A percentile compares a stretch with the other conserved stretches of the same genome.
Conservation (phyloP, 2,329 filamentous ascomycete genomes). For the Aspergillus neoniger region DNA sequence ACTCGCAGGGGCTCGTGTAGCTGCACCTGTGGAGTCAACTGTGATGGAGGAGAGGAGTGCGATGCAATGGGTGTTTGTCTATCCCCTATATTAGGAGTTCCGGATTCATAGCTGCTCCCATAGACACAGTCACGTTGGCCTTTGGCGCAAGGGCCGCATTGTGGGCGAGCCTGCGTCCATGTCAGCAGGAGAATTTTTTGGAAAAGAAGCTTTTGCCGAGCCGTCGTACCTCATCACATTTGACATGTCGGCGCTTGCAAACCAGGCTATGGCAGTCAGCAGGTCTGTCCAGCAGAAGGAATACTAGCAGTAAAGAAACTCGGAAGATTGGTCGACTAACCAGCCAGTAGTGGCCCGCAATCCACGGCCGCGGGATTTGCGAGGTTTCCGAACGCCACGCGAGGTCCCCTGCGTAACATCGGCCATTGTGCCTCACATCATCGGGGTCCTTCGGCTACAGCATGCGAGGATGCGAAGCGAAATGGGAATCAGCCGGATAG, state of each 20-base stretch:
- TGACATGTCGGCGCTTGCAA: constrained; percentile 34
- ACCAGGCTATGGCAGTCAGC: constrained; percentile 23
- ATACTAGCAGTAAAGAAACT: constrained; percentile 7
- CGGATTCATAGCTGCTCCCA: neutral
- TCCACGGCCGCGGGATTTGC: constrained; percentile 32
- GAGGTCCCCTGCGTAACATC: constrained; percentile 11
- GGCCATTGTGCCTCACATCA: constrained; percentile 13
- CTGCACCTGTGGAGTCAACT: neutral
- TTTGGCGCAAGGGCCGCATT: constrained; percentile 32
- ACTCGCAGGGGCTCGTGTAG: constrained; percentile 22
- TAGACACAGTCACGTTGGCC: constrained; percentile 30
- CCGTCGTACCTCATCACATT: constrained; percentile 31
- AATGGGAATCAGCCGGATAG: neutral
- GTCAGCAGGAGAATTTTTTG: neutral
- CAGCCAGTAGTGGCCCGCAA: constrained; percentile 33
- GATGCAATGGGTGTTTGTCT: neutral
- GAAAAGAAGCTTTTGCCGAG: neutral
- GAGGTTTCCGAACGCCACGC: constrained; percentile 18
- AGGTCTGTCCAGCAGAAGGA: neutral
- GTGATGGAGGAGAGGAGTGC: neutral
- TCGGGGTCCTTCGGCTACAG: neutral
- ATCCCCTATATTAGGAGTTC: neutral
- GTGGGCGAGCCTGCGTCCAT: constrained; percentile 22
- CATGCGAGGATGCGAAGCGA: neutral
- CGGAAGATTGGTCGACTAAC: constrained; percentile 19